Evolutionary conservation across 768 basidiomycete genomes (phyloP).

Genomic region (Inosperma sp.): DNA sequence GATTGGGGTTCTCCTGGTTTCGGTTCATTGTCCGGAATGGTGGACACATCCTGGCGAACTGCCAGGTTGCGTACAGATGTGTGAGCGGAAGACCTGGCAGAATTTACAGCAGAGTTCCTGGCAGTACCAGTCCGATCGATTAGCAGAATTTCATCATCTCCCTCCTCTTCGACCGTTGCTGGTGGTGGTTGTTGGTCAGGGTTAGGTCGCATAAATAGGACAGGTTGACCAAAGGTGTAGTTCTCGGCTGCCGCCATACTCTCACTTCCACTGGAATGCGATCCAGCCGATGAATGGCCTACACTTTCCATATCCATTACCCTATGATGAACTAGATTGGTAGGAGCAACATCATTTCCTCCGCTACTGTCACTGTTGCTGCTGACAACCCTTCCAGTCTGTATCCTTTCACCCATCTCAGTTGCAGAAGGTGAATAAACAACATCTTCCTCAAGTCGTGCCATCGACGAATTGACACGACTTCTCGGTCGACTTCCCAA

Average conservation of each 20-base stretch:
- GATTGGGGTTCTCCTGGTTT: constrained; percentile 12
- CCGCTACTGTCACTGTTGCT: constrained; percentile 18
- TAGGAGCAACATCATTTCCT: constrained; percentile 14
- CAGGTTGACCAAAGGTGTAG: constrained; percentile 67
- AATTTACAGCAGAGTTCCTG: constrained; percentile 1
- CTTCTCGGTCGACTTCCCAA: constrained; percentile 31
- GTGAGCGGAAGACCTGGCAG: not conserved
- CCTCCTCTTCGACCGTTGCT: not conserved
- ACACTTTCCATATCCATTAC: constrained; percentile 19
- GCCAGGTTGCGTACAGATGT: constrained; percentile 7
- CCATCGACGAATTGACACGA: constrained; percentile 66
- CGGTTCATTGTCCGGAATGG: constrained; percentile 1
- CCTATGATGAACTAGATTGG: not conserved
- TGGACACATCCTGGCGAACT: not conserved
- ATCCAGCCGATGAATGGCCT: constrained; percentile 33
- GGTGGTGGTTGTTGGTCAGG: constrained; percentile 15
- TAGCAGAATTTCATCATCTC: constrained; percentile 22
- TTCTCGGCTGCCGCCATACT: constrained; percentile 57
- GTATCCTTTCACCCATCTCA: constrained; percentile 12
- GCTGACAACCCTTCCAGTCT: constrained; percentile 17
- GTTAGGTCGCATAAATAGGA: constrained; percentile 38
- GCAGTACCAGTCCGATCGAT: constrained; percentile 14
- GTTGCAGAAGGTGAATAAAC: constrained; percentile 17
- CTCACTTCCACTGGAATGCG: constrained; percentile 50
- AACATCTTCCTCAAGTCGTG: constrained; percentile 56